phyloP scores from a whole-genome alignment of 1,139 yeast genomes.

The Candida sp. region DNA sequence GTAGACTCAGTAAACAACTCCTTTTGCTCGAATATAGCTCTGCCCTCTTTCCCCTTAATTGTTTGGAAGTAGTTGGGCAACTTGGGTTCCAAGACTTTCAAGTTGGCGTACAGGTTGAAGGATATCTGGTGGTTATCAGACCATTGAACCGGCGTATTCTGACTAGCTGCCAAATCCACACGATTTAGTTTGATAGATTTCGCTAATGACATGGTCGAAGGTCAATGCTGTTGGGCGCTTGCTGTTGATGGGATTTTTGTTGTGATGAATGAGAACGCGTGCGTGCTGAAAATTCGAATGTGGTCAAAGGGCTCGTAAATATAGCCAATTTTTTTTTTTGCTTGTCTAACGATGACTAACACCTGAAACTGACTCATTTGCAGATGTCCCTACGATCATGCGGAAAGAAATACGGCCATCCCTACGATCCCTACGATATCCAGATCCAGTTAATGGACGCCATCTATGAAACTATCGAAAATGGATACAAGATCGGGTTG shows the following conservation, averaged over 20 bases:
- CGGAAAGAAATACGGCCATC: slow-evolving; percentile 59
- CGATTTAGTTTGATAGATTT: slow-evolving; percentile 24
- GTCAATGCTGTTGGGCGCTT: neutral
- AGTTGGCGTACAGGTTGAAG: slow-evolving; percentile 36
- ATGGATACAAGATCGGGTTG: slow-evolving; percentile 70
- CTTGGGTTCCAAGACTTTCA: slow-evolving; percentile 43
- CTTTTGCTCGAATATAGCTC: slow-evolving; percentile 28
- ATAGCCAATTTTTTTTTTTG: neutral
- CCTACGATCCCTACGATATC: slow-evolving; percentile 80
- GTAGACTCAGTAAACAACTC: slow-evolving; percentile 31
- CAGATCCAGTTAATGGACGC: slow-evolving; percentile 80
- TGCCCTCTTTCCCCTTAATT: slow-evolving; percentile 19
- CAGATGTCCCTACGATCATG: slow-evolving; percentile 1
- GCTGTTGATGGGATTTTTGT: slow-evolving; percentile 1
- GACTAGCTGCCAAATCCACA: slow-evolving; percentile 24
- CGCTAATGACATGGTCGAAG: slow-evolving; percentile 16
- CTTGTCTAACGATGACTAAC: neutral
- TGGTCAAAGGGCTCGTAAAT: neutral
- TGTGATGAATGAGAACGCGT: neutral
- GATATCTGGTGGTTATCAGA: slow-evolving; percentile 44
- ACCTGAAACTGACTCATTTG: neutral
- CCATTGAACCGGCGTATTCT: slow-evolving; percentile 38
- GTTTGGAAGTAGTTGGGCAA: slow-evolving; percentile 39
- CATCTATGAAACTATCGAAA: slow-evolving; percentile 65
- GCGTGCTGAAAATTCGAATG: no score